Evolutionary conservation across 352 stramenopile species (phyloP), one percentile per base, ranked within the genome.

Genomic region (Phytopythium delawarense): DNA sequence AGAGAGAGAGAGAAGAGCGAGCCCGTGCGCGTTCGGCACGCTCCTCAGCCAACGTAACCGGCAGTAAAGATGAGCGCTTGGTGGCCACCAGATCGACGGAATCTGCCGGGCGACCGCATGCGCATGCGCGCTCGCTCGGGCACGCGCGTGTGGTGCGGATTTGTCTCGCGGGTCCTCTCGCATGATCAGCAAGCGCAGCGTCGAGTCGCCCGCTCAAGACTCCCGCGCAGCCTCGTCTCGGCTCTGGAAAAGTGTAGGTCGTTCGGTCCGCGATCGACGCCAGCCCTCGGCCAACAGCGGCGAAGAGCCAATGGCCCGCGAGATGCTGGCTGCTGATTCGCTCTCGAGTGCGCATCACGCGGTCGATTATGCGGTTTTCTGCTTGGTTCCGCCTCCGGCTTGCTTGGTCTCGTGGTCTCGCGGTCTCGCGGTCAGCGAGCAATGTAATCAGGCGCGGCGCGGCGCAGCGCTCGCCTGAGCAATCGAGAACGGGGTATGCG

Each of bases 241-340:
- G 42, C 42, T 49, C 42, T 49, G 42, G 20, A 56, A 56, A 56
- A 56, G 50, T 56, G 50, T 56, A 56, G 50, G 50, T 56, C 28
- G 50, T 4, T 1, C 28, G 15, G 30, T 15, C 21, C 50, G n/a
- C 28, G 50, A 40, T 23, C 50, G 50, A 55, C 49, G 49, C 7
- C 49, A 13, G 48, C 21, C 1, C 48, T 53, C 48, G 18, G 12
- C 37, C 37, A 44, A 44, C 13, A 45, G 40, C n/a, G 21, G 25
- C 35, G 23, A 25, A 21, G 40, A 13, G 40, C 16, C 16, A 45
- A 45, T 21, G 16, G 16, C n/a, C 16, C 40, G 16, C n/a, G 40
- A 21, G 5, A 20, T 44, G 12, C 15, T 20, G 39, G 39, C 12
- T 6, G 30, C 18, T 56, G 50, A 56, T 56, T 56, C 50, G 30